Evolutionary conservation across 306 rosid genomes (phyloP).

Genomic region (Cucumis sativus): Cucumber_9930_V3 NC_026656.2:13370001-13370500

Average conservation of each 20-base stretch:
- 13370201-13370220: not conserved
- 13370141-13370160: not conserved
- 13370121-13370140: not conserved
- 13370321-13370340: slow-evolving; percentile 88
- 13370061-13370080: not conserved
- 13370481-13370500: slow-evolving; percentile 15
- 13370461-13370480: slow-evolving; percentile 7
- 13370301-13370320: slow-evolving; percentile 74
- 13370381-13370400: slow-evolving; percentile 53
- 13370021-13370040: not conserved
- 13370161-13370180: not conserved
- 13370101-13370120: not conserved
- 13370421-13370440: slow-evolving; percentile 37
- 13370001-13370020: slow-evolving; percentile 30
- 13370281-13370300: slow-evolving; percentile 14
- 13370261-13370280: not conserved
- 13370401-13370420: slow-evolving; percentile 75
- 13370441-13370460: not conserved
- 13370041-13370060: not conserved
- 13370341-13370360: slow-evolving; percentile 86
- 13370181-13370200: not conserved
- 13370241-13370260: not conserved
- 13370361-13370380: slow-evolving; percentile 78
- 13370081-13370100: not conserved
- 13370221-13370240: not conserved